Base-by-base conservation (phyloP, 371 early-diverging fungal species). In the Dichotomocladium elegans region DNA sequence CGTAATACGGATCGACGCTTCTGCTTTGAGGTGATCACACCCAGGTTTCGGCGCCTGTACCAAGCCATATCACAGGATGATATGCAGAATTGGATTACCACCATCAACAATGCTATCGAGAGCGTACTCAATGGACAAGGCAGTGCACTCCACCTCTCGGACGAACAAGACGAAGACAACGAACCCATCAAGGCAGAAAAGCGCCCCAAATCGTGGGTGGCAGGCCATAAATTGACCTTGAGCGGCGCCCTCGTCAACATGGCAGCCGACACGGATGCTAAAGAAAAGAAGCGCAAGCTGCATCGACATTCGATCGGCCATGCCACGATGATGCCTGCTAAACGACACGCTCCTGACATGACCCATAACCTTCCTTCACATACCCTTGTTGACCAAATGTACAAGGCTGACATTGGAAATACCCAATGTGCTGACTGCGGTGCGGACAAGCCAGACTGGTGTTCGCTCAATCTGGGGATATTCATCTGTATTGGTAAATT, bases 401-500 rank as follows among this genome's bases (percentile, higher is more conserved):
- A 72, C 35, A 57, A 81, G 48, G 49, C 49, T 6, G 82, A 81
- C 55, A 60, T 53, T 21, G 71, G 72, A 19, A 94, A 95, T 68
- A 59, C 64, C 12, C 43, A 49, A 22, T 96, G 96, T 61, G 94
- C 91, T 3, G 96, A 96, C 64, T 96, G 96, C 67, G 88, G 86
- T 24, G 68, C 77, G 15, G 63, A 73, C 12, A 80, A 79, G n/a
- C 92, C 94, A 11, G 91, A 91, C 30, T 99, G 99, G 99, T 91
- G 94, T 35, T 89, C 91, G 28, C 74, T 92, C 26, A 95, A 93
- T 48, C 77, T 95, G 24, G 99, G 99, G 12, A 80, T 91, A 25
- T 72, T 98, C 19, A 65, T 99, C 27, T 99, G 99, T 68, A 93
- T 98, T 41, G 93, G 81, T 83, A 72, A 59, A 58, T 19, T n/a